Evolutionary conservation across 1,284 basidiomycete genomes (phyloP).

Genomic region (Puccinia triticina): DNA sequence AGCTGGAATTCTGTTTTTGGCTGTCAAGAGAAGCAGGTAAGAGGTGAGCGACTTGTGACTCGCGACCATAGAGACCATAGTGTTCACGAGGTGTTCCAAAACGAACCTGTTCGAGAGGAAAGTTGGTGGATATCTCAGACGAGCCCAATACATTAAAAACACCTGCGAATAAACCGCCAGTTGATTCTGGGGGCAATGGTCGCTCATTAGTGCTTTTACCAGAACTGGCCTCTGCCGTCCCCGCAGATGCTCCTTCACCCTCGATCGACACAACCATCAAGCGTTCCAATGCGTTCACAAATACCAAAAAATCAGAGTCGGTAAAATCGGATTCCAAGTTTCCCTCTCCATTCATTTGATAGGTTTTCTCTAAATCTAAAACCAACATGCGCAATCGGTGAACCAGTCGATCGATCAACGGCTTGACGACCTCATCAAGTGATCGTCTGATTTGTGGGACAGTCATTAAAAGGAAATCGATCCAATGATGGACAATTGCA

Average conservation of each 20-base stretch:
- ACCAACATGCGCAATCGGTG: constrained; percentile 71
- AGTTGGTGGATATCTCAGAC: constrained; percentile 30
- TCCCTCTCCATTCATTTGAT: constrained; percentile 58
- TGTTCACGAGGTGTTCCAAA: background rate
- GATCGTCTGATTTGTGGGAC: constrained; percentile 77
- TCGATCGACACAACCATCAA: constrained; percentile 69
- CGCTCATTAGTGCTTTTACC: constrained; percentile 62
- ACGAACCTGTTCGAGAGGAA: constrained; percentile 20
- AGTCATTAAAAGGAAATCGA: constrained; percentile 91
- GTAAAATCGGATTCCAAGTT: constrained; percentile 63
- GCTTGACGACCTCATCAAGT: constrained; percentile 71
- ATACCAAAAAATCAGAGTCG: constrained; percentile 80
- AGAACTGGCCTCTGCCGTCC: constrained; percentile 56
- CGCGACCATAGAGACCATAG: background rate
- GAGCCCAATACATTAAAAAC: constrained; percentile 71
- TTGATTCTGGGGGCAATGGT: constrained; percentile 28
- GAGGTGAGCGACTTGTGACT: constrained; percentile 13
- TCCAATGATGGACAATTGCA: constrained; percentile 86
- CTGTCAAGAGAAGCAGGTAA: constrained; percentile 24
- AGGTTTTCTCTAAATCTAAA: constrained; percentile 63
- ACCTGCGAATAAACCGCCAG: constrained; percentile 68
- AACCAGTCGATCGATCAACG: constrained; percentile 79
- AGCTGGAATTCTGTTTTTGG: constrained; percentile 51
- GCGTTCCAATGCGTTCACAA: constrained; percentile 79
- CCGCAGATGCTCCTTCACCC: constrained; percentile 59